Evolutionary conservation across 164 flowering plant species (phyloP), one percentile per base, ranked within the genome.

Genomic region (Umbellularia californica): DNA sequence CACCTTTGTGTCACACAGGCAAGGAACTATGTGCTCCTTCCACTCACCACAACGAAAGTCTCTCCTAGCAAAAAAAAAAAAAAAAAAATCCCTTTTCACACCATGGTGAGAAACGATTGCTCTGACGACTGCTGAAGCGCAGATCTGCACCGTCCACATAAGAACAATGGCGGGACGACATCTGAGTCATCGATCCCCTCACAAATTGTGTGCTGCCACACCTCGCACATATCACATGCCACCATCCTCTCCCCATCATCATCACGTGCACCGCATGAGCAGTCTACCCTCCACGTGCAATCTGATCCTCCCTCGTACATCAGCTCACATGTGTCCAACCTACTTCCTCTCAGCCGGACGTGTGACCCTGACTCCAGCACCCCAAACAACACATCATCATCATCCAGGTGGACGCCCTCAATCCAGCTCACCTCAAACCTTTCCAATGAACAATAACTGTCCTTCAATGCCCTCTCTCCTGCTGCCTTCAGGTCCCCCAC

Each of bases 181-280:
- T 82, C 84, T 3, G 66, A 65, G 35, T 79, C 82, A 0, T 70
- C 70, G 52, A 87, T 83, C 63, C 88, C 89, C 0, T 58, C 77
- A 70, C 92, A 89, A 51, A 89, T 70, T 0, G 90, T 89, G 75
- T 89, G 92, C 77, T 84, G 92, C 92, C 92, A 87, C 65, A 85
- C 84, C 75, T 84, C 87, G 78, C 92, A 89, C 0, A 71, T 41
- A 67, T 89, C 92, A 79, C 92, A 89, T 0, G 88, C 88, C 72
- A 89, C 75, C 90, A 89, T 88, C 70, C 85, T 82, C 77, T 82
- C 84, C 19, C 84, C 84, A 23, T 82, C 84, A 70, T 80, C 83
- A 58, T 78, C 82, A 72, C 17, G 79, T 50, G 83, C 76, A 19
- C 81, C 84, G 23, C 84, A 82, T 1, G 51, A 23, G 65, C 84